A percentile compares a stretch with the other conserved stretches of the same genome.
These are phyloP conservation scores for Leccinellum albellum DNA, from an alignment of 768 basidiomycete genomes.

Conservation along the genomic window DNA sequence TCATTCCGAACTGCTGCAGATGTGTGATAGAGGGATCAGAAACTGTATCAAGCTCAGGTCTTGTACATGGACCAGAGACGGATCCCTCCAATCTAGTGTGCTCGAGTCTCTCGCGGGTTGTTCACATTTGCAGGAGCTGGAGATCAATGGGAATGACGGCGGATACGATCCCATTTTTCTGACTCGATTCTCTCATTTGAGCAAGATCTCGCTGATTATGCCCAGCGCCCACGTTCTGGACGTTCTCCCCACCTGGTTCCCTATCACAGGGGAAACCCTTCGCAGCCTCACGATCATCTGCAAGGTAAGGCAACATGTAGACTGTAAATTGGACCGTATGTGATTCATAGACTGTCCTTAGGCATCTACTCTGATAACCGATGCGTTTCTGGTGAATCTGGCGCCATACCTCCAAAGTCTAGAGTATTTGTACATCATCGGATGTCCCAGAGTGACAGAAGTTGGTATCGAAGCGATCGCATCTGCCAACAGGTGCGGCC, in stretches of 20 bases:
- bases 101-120: constrained; percentile 48
- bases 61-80: constrained; percentile 80
- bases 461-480: constrained; percentile 52
- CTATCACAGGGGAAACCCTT: constrained; percentile 42
- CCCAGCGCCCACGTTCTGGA: constrained; percentile 54
- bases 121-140: constrained; percentile 48
- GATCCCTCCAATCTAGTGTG: constrained; percentile 59
- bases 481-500: constrained; percentile 40
- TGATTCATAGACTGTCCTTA: constrained; percentile 22
- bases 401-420: constrained; percentile 48
- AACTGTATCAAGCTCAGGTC: constrained; percentile 60
- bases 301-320: constrained; percentile 43
- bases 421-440: constrained; percentile 57
- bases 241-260: constrained; percentile 50
- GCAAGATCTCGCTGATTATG: constrained; percentile 69
- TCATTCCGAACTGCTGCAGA: constrained; percentile 34
- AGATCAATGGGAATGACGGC: constrained; percentile 66
- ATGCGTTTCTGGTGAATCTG: constrained; percentile 47
- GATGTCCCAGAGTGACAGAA: constrained; percentile 69
- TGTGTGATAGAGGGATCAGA: constrained; percentile 47
- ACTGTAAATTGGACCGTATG: background rate
- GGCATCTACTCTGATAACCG: constrained; percentile 58
- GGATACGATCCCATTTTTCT: constrained; percentile 48
- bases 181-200: constrained; percentile 46
- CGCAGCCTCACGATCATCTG: constrained; percentile 63